Conservation (phyloP, 805 yeast species). For the Ascoidea tarda region DNA sequence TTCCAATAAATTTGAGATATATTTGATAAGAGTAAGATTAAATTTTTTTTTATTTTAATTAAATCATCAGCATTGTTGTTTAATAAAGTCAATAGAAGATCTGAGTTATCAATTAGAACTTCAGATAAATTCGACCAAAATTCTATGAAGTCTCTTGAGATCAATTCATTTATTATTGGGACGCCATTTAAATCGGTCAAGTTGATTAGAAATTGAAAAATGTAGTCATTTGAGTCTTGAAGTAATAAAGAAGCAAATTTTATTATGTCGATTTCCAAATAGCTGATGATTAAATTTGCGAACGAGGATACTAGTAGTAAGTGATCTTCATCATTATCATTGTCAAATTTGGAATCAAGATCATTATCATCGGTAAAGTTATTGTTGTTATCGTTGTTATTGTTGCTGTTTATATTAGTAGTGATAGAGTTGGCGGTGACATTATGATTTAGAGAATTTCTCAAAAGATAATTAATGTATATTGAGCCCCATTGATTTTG, state of each 20-base stretch:
- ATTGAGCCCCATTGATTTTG: no score
- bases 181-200: conserved; percentile 42
- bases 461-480: no score
- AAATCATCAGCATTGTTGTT: conserved; percentile 19
- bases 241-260: conserved; percentile 25
- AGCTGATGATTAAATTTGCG: conserved; percentile 29
- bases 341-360: conserved; percentile 29
- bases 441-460: no score
- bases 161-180: conserved; percentile 45
- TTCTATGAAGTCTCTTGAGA: conserved; percentile 39
- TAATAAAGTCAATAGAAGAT: conserved; percentile 18
- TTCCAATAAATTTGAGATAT: conserved; percentile 55
- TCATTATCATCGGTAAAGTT: conserved; percentile 24
- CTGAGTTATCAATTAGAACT: conserved; percentile 34
- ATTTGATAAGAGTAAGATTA: conserved; percentile 22
- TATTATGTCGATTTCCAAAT: conserved; percentile 31
- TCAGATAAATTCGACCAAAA: conserved; percentile 64
- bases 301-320: conserved; percentile 26
- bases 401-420: conserved; percentile 11
- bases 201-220: conserved; percentile 33
- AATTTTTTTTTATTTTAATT: conserved; percentile 17
- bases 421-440: no score
- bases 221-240: conserved; percentile 21
- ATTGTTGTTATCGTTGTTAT: conserved; percentile 16
- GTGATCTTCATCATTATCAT: conserved; percentile 15